Base-by-base conservation (phyloP, 2,329 filamentous ascomycete species). In the Graphilbum ipis-grandicollis region DNA sequence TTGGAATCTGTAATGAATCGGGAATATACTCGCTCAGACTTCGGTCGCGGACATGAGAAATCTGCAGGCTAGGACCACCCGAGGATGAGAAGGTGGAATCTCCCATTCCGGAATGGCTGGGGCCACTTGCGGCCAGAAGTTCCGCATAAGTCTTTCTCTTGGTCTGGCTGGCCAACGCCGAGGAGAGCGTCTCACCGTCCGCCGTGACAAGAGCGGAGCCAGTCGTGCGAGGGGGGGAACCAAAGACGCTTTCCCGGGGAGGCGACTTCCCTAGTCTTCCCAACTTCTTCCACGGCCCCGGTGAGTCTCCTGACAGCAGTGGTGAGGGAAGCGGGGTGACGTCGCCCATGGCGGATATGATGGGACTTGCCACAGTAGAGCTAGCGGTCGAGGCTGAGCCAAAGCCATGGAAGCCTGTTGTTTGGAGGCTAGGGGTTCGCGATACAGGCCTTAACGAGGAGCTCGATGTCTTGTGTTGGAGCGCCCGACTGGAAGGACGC, bases 11-110 rank as follows among this genome's bases (percentile, higher is more conserved):
- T 44, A 78, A 62, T 5, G 71, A 60, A 37, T 90, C 80, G 2
- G 85, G 84, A 0, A 75, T 67, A 54, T 93, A 93, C 45, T 94
- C 86, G 59, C 85, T 93, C 19, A 90, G 61, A 55, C 86, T 94
- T 47, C 86, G 70, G 53, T 90, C 85, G 41, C 81, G 71, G 12
- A 63, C 62, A 53, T 83, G 80, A 13, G 46, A 31, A 47, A 54
- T 38, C 22, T 50, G 50, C 39, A 52, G 51, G 26, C 46, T 47
- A 38, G 43, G 46, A 40, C 45, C 48, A 10, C 19, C 3, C 19
- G 32, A 4, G 12, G 26, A 28, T 12, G 26, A 13, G 6, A 28
- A n/a, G 26, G 5, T n/a, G 26, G 26, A 5, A 28, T 25, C 23
- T 32, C 10, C 17, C 19, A 38, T 38, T 46, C 35, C 19, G 15